phyloP scores from a whole-genome alignment of 768 basidiomycete genomes.

The Kwoniella europaea region DNA sequence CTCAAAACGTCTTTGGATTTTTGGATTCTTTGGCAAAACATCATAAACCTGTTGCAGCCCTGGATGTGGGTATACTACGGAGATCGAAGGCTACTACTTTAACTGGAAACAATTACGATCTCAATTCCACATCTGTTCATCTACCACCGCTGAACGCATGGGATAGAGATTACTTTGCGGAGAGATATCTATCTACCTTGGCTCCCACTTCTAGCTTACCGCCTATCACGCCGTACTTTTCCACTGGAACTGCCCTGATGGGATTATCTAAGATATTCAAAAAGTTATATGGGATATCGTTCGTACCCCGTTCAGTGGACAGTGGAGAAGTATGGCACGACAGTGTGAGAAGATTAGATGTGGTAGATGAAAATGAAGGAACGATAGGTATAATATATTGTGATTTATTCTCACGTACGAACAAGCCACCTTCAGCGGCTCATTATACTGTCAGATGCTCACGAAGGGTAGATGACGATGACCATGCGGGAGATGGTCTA shows the following conservation, averaged over 20 bases:
- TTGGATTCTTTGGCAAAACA: slow-evolving; percentile 78
- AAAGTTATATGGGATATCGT: slow-evolving; percentile 82
- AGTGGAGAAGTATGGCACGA: slow-evolving; percentile 87
- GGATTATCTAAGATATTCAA: slow-evolving; percentile 88
- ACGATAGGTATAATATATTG: slow-evolving; percentile 93
- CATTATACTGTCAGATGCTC: slow-evolving; percentile 98
- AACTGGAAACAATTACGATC: slow-evolving; percentile 35
- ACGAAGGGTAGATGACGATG: slow-evolving; percentile 87
- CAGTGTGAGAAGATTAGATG: slow-evolving; percentile 88
- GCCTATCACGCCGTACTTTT: slow-evolving; percentile 69
- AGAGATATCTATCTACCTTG: slow-evolving; percentile 39
- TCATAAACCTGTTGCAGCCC: slow-evolving; percentile 75
- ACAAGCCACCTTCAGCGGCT: slow-evolving; percentile 88
- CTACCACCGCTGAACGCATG: slow-evolving; percentile 79
- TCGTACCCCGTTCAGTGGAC: slow-evolving; percentile 66
- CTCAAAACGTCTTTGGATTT: slow-evolving; percentile 87
- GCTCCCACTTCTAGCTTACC: slow-evolving; percentile 62
- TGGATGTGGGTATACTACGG: slow-evolving; percentile 70
- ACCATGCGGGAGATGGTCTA: slow-evolving; percentile 69
- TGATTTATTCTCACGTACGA: slow-evolving; percentile 81
- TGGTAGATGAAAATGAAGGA: slow-evolving; percentile 85
- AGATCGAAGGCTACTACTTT: slow-evolving; percentile 75
- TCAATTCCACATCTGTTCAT: slow-evolving; percentile 19
- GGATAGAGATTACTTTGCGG: slow-evolving; percentile 93
- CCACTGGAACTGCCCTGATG: slow-evolving; percentile 87